Conservation (phyloP, 1,139 yeast species). For the Diutina rugosa region DNA sequence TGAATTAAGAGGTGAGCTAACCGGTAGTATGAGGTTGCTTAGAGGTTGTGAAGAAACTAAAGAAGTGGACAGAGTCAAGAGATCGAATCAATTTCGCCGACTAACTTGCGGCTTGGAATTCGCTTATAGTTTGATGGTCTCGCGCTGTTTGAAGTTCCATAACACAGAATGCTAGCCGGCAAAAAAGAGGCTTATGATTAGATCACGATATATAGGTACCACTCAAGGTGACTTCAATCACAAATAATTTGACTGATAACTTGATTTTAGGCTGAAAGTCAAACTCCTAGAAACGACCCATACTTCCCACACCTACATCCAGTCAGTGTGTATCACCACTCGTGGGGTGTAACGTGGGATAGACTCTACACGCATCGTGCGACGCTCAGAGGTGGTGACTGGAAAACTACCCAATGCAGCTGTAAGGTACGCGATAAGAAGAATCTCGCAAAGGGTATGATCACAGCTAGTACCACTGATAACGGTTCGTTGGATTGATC, state of each 20-base stretch:
- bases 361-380: neutral
- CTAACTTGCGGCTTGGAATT: neutral
- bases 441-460: neutral
- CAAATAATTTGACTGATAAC: too few relatives aligned
- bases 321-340: neutral
- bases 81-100: neutral
- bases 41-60: neutral
- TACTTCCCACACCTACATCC: neutral
- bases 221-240: too few relatives aligned
- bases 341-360: neutral
- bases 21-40: neutral
- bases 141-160: neutral
- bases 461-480: neutral
- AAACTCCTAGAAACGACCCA: too few relatives aligned
- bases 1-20: neutral
- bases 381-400: neutral
- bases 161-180: neutral
- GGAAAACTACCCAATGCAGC: neutral
- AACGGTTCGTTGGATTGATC: neutral
- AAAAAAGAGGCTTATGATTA: too few relatives aligned
- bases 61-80: neutral
- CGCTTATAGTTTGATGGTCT: neutral
- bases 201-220: too few relatives aligned
- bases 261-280: neutral
- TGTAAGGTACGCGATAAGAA: neutral